Conservation (phyloP, 1,139 yeast genomes). For the Hyphopichia fennica region DNA sequence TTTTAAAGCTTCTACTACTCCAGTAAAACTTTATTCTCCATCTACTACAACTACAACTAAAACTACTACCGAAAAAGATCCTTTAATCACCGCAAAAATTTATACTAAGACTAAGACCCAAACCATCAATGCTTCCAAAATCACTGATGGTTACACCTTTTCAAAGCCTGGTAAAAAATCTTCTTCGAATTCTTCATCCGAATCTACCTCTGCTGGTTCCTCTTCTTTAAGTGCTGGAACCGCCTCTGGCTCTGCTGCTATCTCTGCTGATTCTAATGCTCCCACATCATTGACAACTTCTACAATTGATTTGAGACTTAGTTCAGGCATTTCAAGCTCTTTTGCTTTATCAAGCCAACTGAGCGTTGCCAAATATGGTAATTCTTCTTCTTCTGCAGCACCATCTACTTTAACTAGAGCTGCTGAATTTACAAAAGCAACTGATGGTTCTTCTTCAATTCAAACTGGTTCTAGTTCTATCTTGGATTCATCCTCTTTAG, state of each 20-base stretch:
- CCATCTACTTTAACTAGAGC: background rate
- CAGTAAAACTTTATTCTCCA: slow-evolving; percentile 18
- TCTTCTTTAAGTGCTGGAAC: background rate
- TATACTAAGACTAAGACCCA: slow-evolving; percentile 9
- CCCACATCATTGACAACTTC: slow-evolving; percentile 6
- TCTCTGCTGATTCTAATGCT: background rate
- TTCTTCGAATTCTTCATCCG: background rate
- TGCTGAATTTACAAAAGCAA: background rate
- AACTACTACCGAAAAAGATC: slow-evolving; percentile 23
- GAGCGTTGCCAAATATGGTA: background rate
- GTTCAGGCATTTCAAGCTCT: slow-evolving; percentile 6
- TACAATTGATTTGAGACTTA: slow-evolving; percentile 19
- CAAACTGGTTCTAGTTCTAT: background rate
- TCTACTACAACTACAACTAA: slow-evolving; percentile 17
- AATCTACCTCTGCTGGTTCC: slow-evolving; percentile 2
- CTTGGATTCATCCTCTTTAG: background rate
- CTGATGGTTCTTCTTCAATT: slow-evolving; percentile 2
- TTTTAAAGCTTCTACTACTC: slow-evolving; percentile 24
- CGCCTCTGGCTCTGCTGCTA: background rate
- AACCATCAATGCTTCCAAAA: slow-evolving; percentile 3
- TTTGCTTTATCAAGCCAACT: background rate
- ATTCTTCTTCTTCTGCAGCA: background rate
- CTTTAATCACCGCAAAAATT: slow-evolving; percentile 26
- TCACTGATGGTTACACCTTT: slow-evolving; percentile 11
- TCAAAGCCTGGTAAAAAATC: background rate